These are phyloP conservation scores for Hypoxylon lienhwacheense DNA, from an alignment of 495 filamentous ascomycete species.

Conservation along the genomic window DNA sequence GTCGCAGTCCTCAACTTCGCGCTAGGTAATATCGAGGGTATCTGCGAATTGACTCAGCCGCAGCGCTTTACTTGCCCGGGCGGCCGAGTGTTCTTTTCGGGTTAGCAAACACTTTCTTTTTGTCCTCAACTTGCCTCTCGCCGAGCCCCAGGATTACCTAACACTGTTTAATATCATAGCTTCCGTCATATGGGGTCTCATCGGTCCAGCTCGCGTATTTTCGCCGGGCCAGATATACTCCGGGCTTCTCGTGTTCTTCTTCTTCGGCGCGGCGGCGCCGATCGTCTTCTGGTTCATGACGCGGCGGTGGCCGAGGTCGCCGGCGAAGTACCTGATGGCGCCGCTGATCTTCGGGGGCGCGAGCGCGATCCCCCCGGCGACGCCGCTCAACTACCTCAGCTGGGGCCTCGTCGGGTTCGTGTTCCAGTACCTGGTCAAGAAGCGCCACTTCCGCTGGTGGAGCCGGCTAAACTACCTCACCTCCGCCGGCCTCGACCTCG, in stretches of 20 bases:
- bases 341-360: conserved; percentile 71
- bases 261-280: conserved; percentile 59
- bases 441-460: conserved; percentile 66
- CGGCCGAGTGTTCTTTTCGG: conserved; percentile 67
- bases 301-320: conserved; percentile 55
- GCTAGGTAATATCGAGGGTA: conserved; percentile 60
- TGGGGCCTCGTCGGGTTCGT: conserved; percentile 68
- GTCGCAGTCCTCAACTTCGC: conserved; percentile 67
- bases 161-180: conserved; percentile 32
- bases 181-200: conserved; percentile 70
- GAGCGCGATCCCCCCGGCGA: conserved; percentile 65
- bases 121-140: too few species aligned
- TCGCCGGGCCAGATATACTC: conserved; percentile 70
- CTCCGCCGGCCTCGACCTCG: conserved; percentile 62
- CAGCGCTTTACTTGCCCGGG: conserved; percentile 71
- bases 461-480: conserved; percentile 65
- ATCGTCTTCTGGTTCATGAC: conserved; percentile 59
- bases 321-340: conserved; percentile 60
- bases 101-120: conserved; percentile 31
- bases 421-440: conserved; percentile 64
- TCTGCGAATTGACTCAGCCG: conserved; percentile 62
- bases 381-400: conserved; percentile 67
- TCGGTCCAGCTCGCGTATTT: conserved; percentile 68
- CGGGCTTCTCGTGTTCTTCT: conserved; percentile 65
- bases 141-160: background rate